Base-by-base conservation (phyloP, 805 yeast species). In the Myxozyma sirexii region DNA sequence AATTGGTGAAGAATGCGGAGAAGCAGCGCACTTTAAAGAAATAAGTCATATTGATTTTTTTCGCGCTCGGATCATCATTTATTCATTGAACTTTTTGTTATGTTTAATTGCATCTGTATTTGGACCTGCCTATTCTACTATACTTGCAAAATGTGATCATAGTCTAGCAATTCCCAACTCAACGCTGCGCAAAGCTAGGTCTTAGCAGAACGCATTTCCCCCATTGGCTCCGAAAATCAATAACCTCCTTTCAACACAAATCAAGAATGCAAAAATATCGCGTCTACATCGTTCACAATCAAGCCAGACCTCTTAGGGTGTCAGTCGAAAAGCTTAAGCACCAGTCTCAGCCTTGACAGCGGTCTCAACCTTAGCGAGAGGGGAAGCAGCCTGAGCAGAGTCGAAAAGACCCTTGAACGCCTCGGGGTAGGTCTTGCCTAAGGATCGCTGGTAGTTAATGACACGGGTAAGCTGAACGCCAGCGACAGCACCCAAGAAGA, bases 401-500 rank as follows among this genome's bases (percentile, higher is more conserved):
- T 38, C 52, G 38, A 62, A 62, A 19, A 62, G 54, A n/a, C 54
- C 51, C 45, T 60, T 45, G 57, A 62, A 58, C 24, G 63, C 49
- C 58, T 62, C 59, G n/a, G 64, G 58, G 29, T 57, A 57, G 42
- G 64, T 37, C 60, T 62, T 62, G 23, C 65, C 65, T 26, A 44
- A 54, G 10, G 52, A 27, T 26, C 59, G 41, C 13, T 62, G 57
- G 58, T 62, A 57, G n/a, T 42, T 19, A 47, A 44, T 79, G 56
- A 93, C 82, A 76, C 99, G 84, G 46, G 76, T 70, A 39, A 94
- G 75, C 79, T 93, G 98, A 73, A 79, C 84, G 31, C 93, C 88
- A 1, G 98, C 97, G 49, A 96, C 96, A 33, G 86, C 77, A 26
- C 96, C 97, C 56, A 93, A 78, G 81, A 94, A 93, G 80, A 91